A percentile compares a stretch with the other conserved stretches of the same genome.
Conservation (phyloP, 108 stramenopile genomes). For the Pelagomonas calceolata region DNA sequence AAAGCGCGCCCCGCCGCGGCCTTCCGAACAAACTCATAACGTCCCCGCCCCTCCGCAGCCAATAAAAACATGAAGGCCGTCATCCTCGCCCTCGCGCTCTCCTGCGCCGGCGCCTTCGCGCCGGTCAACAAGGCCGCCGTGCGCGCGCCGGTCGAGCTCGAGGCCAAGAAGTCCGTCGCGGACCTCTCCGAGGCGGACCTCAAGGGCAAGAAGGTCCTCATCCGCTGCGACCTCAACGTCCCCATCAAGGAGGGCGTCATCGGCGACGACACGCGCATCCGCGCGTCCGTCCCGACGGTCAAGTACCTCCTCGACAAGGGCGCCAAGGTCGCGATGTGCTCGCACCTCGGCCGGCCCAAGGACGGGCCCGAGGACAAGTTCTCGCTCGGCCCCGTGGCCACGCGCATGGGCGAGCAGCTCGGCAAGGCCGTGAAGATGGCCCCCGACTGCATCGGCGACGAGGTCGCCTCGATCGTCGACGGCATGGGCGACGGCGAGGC, state of each 20-base stretch:
- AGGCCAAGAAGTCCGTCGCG: slow-evolving; percentile 87
- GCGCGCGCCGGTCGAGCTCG: slow-evolving; percentile 47
- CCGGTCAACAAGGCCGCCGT: slow-evolving; percentile 40
- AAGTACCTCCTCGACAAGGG: slow-evolving; percentile 92
- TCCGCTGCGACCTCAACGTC: slow-evolving; percentile 95
- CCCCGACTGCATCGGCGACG: slow-evolving; percentile 94
- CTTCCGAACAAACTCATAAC: neutral
- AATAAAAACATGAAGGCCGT: slow-evolving; percentile 54
- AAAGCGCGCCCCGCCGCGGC: too few relatives aligned
- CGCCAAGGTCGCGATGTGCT: slow-evolving; percentile 93
- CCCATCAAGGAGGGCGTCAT: slow-evolving; percentile 92
- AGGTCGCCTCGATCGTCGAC: slow-evolving; percentile 64
- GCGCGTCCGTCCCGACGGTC: slow-evolving; percentile 94
- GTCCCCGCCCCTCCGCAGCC: neutral
- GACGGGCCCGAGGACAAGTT: slow-evolving; percentile 94
- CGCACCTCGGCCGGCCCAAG: slow-evolving; percentile 97
- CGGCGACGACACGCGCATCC: slow-evolving; percentile 98
- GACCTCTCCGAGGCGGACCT: slow-evolving; percentile 80
- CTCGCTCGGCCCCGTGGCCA: slow-evolving; percentile 91
- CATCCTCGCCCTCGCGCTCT: slow-evolving; percentile 53
- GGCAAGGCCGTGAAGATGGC: slow-evolving; percentile 79
- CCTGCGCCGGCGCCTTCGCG: slow-evolving; percentile 43
- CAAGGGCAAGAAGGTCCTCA: slow-evolving; percentile 90
- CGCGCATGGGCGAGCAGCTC: slow-evolving; percentile 82
- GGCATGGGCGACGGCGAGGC: slow-evolving; percentile 82